These are phyloP conservation scores for Venturia aucupariae DNA, from an alignment of 2,329 filamentous ascomycete species.

Conservation along the genomic window DNA sequence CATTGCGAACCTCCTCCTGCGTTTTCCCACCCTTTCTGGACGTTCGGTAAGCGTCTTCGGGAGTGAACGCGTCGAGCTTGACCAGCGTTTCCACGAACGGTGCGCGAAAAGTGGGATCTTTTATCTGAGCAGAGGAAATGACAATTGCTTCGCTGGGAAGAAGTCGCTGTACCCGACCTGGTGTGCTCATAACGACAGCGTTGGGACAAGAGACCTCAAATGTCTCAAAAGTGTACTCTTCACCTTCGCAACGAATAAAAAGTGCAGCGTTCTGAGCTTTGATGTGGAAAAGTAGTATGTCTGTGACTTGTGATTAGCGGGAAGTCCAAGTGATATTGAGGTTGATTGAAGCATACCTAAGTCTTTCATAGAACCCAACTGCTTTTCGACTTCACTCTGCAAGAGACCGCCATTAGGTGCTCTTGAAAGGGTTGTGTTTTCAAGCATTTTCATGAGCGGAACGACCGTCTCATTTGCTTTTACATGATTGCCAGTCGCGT, in stretches of 20 bases:
- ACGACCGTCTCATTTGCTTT: background rate
- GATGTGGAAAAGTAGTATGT: slow-evolving; percentile 27
- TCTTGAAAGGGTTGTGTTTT: background rate
- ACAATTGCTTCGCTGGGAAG: background rate
- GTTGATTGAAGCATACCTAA: background rate
- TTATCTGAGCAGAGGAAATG: background rate
- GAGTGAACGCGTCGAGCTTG: background rate
- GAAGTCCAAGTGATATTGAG: too few species aligned
- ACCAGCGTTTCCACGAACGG: background rate
- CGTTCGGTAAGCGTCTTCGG: background rate
- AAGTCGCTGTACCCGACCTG: background rate
- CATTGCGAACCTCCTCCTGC: slow-evolving; percentile 49
- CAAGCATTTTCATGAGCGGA: background rate
- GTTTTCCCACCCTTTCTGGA: slow-evolving; percentile 40
- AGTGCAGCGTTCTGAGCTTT: slow-evolving; percentile 41
- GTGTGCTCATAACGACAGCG: background rate
- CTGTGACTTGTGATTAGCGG: background rate
- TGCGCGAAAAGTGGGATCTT: background rate
- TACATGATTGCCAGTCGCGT: background rate
- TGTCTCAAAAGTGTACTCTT: slow-evolving; percentile 43
- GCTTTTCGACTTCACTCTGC: background rate
- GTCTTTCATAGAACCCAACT: background rate
- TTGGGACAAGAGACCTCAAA: slow-evolving; percentile 46
- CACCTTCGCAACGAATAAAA: slow-evolving; percentile 29
- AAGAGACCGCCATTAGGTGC: background rate